Evolutionary conservation across 1,139 yeast species (phyloP), one percentile per base, ranked within the genome.

Genomic region (Yamadazyma atlantica): DNA sequence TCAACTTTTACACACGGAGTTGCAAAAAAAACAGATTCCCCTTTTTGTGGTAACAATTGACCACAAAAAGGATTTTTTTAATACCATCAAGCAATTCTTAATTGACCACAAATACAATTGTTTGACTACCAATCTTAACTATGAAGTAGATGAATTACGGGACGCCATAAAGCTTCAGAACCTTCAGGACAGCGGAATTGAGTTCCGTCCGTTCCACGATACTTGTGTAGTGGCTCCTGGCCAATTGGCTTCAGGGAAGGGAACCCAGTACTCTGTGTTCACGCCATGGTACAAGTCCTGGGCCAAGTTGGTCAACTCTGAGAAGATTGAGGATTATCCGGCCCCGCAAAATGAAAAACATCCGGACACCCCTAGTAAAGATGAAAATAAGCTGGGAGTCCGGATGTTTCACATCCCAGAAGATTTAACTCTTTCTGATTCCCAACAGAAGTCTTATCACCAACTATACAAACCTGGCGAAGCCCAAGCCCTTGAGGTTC

Each of bases 281-380:
- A 67, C 79, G 3, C 80, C 81, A 0, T 78, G 76, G 76, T 74
- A 63, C 51, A 64, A 62, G 37, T 64, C 67, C 12, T 78, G 82
- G 82, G 15, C 24, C 22, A 41, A 43, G 12, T 22, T 37, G n/a
- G 44, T 46, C 9, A 36, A 39, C 21, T 14, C 28, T 2, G 33
- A 38, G 2, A 39, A 48, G 27, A 33, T 40, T 3, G 22, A 26
- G 15, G 23, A 28, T 17, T 38, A 24, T 19, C 36, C 36, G 3
- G 23, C 21, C 8, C 58, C 57, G 5, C 47, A 42, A 10, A 36
- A 35, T 4, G 33, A 41, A 18, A 50, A 54, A 35, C 83, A 92
- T 15, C n/a, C n/a, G n/a, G n/a, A n/a, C n/a, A n/a, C n/a, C n/a
- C n/a, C n/a, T n/a, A n/a, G n/a, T n/a, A n/a, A n/a, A n/a, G n/a